Base-by-base conservation (phyloP, 345 rosid species). In the Capsella bursapastoris region DNA sequence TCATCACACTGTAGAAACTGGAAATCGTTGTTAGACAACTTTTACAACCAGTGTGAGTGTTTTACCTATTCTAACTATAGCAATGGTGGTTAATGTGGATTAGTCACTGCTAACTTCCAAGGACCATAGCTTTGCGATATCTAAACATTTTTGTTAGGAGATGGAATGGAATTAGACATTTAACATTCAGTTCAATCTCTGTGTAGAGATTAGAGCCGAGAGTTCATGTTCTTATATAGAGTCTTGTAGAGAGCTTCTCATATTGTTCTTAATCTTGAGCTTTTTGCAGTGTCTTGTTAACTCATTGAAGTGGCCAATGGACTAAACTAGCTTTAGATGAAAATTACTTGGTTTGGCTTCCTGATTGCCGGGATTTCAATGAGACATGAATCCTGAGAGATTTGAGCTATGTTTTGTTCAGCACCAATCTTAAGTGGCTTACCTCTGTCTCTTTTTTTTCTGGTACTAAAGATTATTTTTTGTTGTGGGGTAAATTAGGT, bases 401-500 rank as follows among this genome's bases (percentile, higher is more conserved):
- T 16, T 37, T 38, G 3, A 38, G 12, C 41, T 38, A 38, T 38
- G 41, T 38, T 38, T 37, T 35, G 40, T 37, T 37, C 40, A 37
- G 40, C 40, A 35, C 10, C 8, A 35, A 35, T 7, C 1, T 35
- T 35, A 35, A 35, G 38, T 35, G 34, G 5, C 10, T 31, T 37
- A 51, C 7, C 3, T 18, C 9, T 35, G 48, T 38, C 14, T 50
- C 6, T n/a, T 40, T 22, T 9, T n/a, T 50, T 22, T 9, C 0
- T 50, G 47, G 64, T 13, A 25, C 44, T 76, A 25, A 76, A 68
- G 74, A 47, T 34, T 77, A 0, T 11, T 57, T 43, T 64, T 70
- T 52, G 48, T 32, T 69, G 45, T 64, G 74, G 74, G 75, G 51
- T 78, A 22, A 14, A 18, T 29, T 75, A 94, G 93, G 78, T 90